Evolutionary conservation across 805 yeast genomes (phyloP), one percentile per base, ranked within the genome.

Genomic region (Metschnikowia lachancei): DNA sequence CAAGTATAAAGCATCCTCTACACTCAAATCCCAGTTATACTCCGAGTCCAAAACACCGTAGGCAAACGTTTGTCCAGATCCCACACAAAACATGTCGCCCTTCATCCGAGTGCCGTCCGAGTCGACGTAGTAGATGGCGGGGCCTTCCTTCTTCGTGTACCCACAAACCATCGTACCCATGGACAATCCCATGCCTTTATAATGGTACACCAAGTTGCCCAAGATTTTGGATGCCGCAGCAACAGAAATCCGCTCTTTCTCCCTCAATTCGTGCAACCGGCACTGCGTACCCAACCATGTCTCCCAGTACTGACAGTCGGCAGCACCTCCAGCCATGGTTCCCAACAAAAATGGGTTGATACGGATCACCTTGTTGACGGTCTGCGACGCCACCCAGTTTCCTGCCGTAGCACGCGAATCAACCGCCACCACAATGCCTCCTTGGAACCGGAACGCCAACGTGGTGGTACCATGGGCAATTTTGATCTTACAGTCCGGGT

Each of bases 101-200:
- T 88, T 84, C 61, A 94, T 75, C 69, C 99, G 82, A 4, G 97
- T 86, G 43, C 99, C 99, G 63, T 94, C 99, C 22, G 96, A 87
- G 70, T 94, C 99, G 32, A 94, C 98, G 59, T 94, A 94, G 70
- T 84, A 94, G 45, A 94, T 85, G 20, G 97, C 82, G 40, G 99
- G 98, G 14, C 96, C 96, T 65, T 91, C 97, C 59, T 88, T 87
- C 62, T 87, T 83, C 19, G 98, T 92, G 69, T 85, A 88, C 19
- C 99, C 99, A 76, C 98, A 94, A 57, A 94, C 78, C 99, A 94
- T 94, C 3, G 99, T 94, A 66, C 99, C 99, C 99, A 94, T 94
- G 12, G 96, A 86, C 51, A 94, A 77, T n/a, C 99, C 99, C 81
- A 91, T 87, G 45, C 99, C 99, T 70, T 94, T 94, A 74, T 94